Percentiles rank a stretch among this genome's conserved stretches.
Evolutionary conservation across 345 rosid genomes (phyloP).

Genomic region (Sisymbrium altissimum): DNA sequence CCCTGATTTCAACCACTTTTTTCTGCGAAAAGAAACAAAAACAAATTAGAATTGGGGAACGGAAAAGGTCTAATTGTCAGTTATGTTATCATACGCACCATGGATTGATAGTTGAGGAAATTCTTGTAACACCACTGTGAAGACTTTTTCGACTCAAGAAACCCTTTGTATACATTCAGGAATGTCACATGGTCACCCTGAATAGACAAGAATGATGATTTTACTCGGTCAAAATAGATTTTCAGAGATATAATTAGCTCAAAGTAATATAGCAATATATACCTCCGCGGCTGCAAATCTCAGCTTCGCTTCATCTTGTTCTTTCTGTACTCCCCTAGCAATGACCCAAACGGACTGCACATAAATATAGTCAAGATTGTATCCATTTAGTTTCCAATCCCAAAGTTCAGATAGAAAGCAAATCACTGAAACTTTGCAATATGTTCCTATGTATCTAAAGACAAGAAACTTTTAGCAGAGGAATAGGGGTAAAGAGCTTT

Average conservation of each 20-base stretch:
- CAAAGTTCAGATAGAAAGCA: neutral
- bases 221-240: neutral
- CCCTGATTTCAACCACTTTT: conserved; percentile 73
- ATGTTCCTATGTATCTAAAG: neutral
- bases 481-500: neutral
- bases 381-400: conserved; percentile 2
- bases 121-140: conserved; percentile 84
- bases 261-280: conserved; percentile 6
- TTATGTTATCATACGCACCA: conserved; percentile 47
- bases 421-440: neutral
- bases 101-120: conserved; percentile 76
- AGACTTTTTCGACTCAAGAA: conserved; percentile 79
- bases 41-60: neutral
- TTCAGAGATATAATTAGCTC: neutral
- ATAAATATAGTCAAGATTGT: neutral
- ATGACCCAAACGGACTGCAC: conserved; percentile 90
- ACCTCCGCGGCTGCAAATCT: conserved; percentile 99
- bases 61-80: neutral
- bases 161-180: conserved; percentile 87
- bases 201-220: conserved; percentile 18
- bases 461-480: neutral
- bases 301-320: conserved; percentile 85
- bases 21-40: conserved; percentile 43
- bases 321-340: conserved; percentile 71
- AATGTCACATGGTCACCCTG: conserved; percentile 97